Conservation (phyloP, 371 early-diverging fungal species). For the Zopfochytrium polystomum region DNA sequence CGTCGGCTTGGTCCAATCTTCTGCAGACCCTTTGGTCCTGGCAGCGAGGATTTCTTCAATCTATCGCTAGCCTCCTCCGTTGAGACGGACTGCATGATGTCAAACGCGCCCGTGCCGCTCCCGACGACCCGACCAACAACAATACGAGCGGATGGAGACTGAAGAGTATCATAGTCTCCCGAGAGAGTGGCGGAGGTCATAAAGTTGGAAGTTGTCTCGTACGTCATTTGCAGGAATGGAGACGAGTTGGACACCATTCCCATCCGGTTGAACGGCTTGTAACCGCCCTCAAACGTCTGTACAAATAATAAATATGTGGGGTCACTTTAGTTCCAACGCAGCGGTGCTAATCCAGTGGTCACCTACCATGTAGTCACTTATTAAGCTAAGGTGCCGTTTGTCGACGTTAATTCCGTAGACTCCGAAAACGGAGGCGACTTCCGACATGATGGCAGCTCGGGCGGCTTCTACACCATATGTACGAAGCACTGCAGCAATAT, state of each 20-base stretch:
- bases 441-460: constrained; percentile 89
- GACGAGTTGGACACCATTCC: constrained; percentile 88
- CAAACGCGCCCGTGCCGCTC: constrained; percentile 94
- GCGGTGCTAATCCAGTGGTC: neutral
- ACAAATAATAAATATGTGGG: neutral
- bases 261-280: constrained; percentile 94
- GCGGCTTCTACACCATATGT: constrained; percentile 99
- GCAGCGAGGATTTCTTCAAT: too few species aligned
- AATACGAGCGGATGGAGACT: constrained; percentile 87
- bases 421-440: constrained; percentile 94
- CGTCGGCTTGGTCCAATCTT: too few species aligned
- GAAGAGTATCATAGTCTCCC: constrained; percentile 85
- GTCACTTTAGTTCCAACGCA: neutral
- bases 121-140: constrained; percentile 91
- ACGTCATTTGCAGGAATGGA: constrained; percentile 97
- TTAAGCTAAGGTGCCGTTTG: constrained; percentile 91
- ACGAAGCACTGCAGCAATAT: constrained; percentile 87
- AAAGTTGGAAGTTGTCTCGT: constrained; percentile 93
- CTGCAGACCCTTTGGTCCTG: too few species aligned
- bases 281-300: constrained; percentile 94
- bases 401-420: constrained; percentile 98
- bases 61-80: too few species aligned
- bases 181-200: constrained; percentile 83
- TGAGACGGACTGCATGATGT: constrained; percentile 62
- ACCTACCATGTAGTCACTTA: constrained; percentile 97